Conservation (phyloP, 1,284 basidiomycete species). For the Sphaerobolus stellatus region DNA sequence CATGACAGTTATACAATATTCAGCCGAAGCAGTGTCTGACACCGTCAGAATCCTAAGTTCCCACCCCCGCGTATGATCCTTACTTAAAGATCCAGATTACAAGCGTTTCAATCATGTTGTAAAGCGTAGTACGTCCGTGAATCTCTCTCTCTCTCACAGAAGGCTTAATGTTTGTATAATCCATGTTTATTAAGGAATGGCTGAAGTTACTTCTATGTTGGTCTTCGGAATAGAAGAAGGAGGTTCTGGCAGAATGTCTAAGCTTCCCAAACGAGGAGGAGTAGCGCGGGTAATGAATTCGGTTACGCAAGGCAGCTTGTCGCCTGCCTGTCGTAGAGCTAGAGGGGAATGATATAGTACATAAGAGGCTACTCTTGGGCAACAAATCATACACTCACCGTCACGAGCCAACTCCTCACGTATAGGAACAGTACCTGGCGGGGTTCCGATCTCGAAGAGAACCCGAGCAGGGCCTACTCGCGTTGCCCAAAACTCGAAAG, state of each 20-base stretch:
- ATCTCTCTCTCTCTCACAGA: no score
- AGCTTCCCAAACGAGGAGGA: conserved; percentile 77
- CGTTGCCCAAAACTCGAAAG: conserved; percentile 97
- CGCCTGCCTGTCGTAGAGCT: conserved; percentile 90
- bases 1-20: no score
- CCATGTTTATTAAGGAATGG: no score
- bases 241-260: conserved; percentile 41
- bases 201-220: no score
- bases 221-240: no score
- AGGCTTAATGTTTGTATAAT: no score
- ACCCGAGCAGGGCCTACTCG: conserved; percentile 93
- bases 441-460: conserved; percentile 84
- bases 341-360: conserved; percentile 8
- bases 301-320: conserved; percentile 85
- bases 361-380: conserved; percentile 6
- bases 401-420: conserved; percentile 92
- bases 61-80: no score
- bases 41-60: no score
- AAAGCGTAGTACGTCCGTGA: no score
- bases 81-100: no score
- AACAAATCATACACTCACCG: conserved; percentile 50
- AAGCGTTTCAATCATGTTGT: no score
- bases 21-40: no score
- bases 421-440: conserved; percentile 68
- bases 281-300: conserved; percentile 81